Conservation (phyloP, 176 grass and related monocot genomes). For the Paspalum vaginatum region DNA sequence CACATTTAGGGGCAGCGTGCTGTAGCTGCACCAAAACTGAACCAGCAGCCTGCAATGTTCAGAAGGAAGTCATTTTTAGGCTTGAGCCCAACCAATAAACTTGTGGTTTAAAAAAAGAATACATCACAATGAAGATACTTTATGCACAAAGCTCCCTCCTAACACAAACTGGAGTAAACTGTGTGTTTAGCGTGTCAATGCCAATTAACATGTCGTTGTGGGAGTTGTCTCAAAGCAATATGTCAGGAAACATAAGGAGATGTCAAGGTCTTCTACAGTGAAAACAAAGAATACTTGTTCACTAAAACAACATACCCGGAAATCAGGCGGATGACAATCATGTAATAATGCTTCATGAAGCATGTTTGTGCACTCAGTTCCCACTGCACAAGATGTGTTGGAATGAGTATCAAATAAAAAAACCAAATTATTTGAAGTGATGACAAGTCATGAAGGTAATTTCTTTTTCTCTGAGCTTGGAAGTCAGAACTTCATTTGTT, state of each 20-base stretch:
- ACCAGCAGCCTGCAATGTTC: constrained; percentile 69
- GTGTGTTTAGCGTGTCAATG: neutral
- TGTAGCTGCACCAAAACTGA: constrained; percentile 99
- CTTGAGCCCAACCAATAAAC: neutral
- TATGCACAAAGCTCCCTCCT: neutral
- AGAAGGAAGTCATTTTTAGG: constrained; percentile 12
- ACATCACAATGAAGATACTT: neutral
- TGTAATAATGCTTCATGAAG: constrained; percentile 92
- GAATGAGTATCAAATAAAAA: constrained; percentile 25
- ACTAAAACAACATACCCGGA: constrained; percentile 65
- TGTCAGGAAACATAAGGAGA: neutral
- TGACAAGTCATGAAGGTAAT: neutral
- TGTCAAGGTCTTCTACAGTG: neutral
- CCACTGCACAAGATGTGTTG: constrained; percentile 63
- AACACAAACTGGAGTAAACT: neutral
- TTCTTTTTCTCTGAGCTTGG: neutral
- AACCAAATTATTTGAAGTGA: constrained; percentile 5
- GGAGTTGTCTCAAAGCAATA: neutral
- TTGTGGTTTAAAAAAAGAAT: neutral
- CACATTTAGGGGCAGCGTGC: constrained; percentile 88
- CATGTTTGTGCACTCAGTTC: constrained; percentile 84
- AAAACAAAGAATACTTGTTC: neutral
- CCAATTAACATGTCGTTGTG: neutral
- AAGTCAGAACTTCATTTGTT: neutral
- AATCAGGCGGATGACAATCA: constrained; percentile 73